Conservation (phyloP, 495 filamentous ascomycete genomes). For the Amniculicola lignicola region DNA sequence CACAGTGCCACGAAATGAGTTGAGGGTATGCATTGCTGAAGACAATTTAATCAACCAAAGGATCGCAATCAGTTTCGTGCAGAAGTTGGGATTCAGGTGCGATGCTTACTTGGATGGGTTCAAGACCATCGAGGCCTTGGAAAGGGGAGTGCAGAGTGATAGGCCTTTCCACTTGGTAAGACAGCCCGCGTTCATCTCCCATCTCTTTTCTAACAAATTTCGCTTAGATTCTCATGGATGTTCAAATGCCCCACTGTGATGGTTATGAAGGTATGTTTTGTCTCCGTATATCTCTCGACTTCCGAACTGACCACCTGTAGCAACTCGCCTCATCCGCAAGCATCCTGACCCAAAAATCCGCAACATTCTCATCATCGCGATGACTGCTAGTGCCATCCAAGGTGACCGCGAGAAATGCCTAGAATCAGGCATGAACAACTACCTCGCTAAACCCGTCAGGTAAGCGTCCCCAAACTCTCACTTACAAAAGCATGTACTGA, state of each 20-base stretch:
- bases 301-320: background rate
- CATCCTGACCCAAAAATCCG: constrained; percentile 71
- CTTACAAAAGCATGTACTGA: too few relatives aligned
- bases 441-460: constrained; percentile 89
- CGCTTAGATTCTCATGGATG: constrained; percentile 68
- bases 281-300: too few relatives aligned
- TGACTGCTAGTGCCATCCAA: constrained; percentile 89
- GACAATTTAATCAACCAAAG: constrained; percentile 84
- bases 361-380: constrained; percentile 79
- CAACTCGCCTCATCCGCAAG: constrained; percentile 69
- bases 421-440: constrained; percentile 92
- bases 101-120: constrained; percentile 83
- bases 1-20: constrained; percentile 67
- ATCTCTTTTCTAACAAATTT: background rate
- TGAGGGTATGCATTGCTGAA: constrained; percentile 85
- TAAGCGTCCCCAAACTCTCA: too few relatives aligned
- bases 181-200: background rate
- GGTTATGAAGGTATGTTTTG: constrained; percentile 82
- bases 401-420: constrained; percentile 90
- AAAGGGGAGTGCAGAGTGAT: constrained; percentile 63
- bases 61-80: constrained; percentile 86
- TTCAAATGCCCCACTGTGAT: constrained; percentile 90
- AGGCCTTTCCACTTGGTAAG: constrained; percentile 70
- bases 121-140: constrained; percentile 80
- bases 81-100: constrained; percentile 74